Base-by-base conservation (phyloP, 805 yeast genomes). In the Candida nanaspora region DNA sequence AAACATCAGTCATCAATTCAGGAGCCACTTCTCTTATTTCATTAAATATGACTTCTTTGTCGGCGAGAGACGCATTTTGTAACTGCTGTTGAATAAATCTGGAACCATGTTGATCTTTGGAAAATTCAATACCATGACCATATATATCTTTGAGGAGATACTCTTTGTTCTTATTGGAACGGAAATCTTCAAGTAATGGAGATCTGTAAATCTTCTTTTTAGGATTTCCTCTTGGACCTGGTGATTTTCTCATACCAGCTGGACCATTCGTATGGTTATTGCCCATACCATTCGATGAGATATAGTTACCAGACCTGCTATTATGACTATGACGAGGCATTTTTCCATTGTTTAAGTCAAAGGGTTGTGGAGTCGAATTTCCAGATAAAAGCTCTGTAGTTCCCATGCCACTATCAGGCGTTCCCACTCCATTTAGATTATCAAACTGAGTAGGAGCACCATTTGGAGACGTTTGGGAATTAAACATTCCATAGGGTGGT, bases 91-190 rank as follows among this genome's bases (percentile, higher is more conserved):
- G 99, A 47, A 93, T 91, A 54, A 91, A 93, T 48, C 99, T 72
- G 4, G 98, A 89, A 3, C 99, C 99, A 59, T 88, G 94, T 63
- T 93, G 99, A 63, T 93, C 98, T 49, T 86, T 86, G 38, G 95
- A 78, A 52, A 93, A 91, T 61, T 91, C 98, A 44, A 84, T 71
- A 5, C 93, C 93, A 57, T 83, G 88, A 7, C 95, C 96, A 49
- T 78, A 76, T 28, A 91, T 80, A 55, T 86, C 95, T 44, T 72
- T 76, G 49, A 93, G 68, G 25, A 69, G 69, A 56, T 78, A 82
- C 45, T 78, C 78, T 37, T 76, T 81, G 28, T 69, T 54, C 47
- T 70, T 69, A 53, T 79, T 81, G 44, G 78, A 73, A 39, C 96
- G 76, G 47, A 91, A 86, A 53, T 86, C 94, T 56, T 89, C 97